Base-by-base conservation (phyloP, 2,329 filamentous ascomycete genomes). In the Aspergillus ruber region DNA sequence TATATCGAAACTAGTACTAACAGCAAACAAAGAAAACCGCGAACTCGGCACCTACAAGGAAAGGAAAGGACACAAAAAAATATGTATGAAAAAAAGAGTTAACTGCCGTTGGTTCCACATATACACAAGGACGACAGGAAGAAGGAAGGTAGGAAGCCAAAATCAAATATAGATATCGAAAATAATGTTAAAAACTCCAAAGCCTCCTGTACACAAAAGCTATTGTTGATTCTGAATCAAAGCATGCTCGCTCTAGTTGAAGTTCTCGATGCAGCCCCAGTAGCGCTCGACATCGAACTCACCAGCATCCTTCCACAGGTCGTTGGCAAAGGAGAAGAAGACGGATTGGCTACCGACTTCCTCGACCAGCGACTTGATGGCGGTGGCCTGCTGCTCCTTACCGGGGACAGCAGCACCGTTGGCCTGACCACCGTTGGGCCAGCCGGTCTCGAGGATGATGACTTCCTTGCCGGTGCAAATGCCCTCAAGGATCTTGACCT, bases 361-460 rank as follows among this genome's bases (percentile, higher is more conserved):
- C 59, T 79, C 60, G 55, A 83, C 72, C 65, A 97, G 91, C 49
- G 80, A 80, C 55, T 78, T 66, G 66, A 97, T 82, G 59, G 91
- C 91, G 39, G 63, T 69, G 44, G 72, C 72, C 79, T 97, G 91
- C 74, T 91, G 75, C 1, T 64, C 38, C 4, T 57, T 43, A 57
- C 86, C 83, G 48, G 90, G 82, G 59, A 87, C 74, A 49, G 90
- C 90, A 17, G 64, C 64, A 51, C 88, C 88, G 72, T 93, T 91
- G 73, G 80, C 69, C 25, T 68, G 60, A 65, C 90, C 90, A 6
- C 66, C 56, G 46, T 75, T 83, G 55, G 91, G 91, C 90, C 90
- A 97, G 62, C 91, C 91, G 48, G 86, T 87, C 83, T 97, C 91
- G 58, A 94, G 78, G 74, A 91, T 88, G 76, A 88, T 82, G 56